Conservation (phyloP, 1,284 basidiomycete species). For the Naganishia sp. region DNA sequence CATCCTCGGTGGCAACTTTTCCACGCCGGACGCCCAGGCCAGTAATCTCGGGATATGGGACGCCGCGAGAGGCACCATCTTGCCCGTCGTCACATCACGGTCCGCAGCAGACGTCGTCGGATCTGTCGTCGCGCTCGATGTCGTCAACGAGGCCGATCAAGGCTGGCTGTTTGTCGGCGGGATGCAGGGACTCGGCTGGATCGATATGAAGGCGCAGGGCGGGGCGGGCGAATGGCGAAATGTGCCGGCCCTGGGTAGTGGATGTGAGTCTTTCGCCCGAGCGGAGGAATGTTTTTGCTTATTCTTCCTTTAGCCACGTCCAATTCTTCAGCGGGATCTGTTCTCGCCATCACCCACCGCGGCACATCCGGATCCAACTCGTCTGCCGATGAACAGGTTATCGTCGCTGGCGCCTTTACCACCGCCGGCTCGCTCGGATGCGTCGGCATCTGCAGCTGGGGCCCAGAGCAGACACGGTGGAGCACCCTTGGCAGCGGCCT, state of each 20-base stretch:
- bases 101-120: slow-evolving; percentile 57
- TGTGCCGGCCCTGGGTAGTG: slow-evolving; percentile 14
- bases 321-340: slow-evolving; percentile 63
- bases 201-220: slow-evolving; percentile 19
- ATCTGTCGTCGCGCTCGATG: slow-evolving; percentile 69
- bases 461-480: slow-evolving; percentile 72
- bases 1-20: slow-evolving; percentile 89
- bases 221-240: slow-evolving; percentile 21
- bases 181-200: slow-evolving; percentile 10
- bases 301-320: not conserved
- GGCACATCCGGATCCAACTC: slow-evolving; percentile 6
- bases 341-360: slow-evolving; percentile 72
- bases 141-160: slow-evolving; percentile 56
- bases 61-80: slow-evolving; percentile 57
- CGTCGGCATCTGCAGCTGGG: slow-evolving; percentile 76
- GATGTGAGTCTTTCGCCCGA: not conserved
- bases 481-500: slow-evolving; percentile 76
- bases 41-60: slow-evolving; percentile 74
- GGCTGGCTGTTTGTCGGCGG: slow-evolving; percentile 26
- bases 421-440: slow-evolving; percentile 76
- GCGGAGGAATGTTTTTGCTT: not conserved
- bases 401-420: slow-evolving; percentile 83
- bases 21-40: slow-evolving; percentile 56
- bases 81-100: slow-evolving; percentile 54
- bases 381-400: slow-evolving; percentile 64